A percentile compares a stretch with the other conserved stretches of the same genome.
Conservation (phyloP, 768 basidiomycete species). For the Lanmaoa rubissima region DNA sequence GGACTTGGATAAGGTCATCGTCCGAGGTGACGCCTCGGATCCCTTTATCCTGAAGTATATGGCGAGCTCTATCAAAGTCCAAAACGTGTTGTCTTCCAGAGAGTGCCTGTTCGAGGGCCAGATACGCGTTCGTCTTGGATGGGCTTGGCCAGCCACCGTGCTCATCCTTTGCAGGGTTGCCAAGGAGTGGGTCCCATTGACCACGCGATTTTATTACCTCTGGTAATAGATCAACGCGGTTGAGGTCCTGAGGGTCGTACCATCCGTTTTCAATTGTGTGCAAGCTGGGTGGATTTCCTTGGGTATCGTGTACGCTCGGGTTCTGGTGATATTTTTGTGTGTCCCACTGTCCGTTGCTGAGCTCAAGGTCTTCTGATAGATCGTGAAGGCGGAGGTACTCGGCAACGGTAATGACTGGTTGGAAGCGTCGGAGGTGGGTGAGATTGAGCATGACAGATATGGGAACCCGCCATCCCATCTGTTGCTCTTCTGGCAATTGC, state of each 20-base stretch:
- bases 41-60: slow-evolving; percentile 12
- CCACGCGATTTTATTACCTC: slow-evolving; percentile 33
- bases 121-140: slow-evolving; percentile 19
- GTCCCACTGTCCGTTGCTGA: slow-evolving; percentile 40
- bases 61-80: slow-evolving; percentile 24
- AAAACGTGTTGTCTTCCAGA: slow-evolving; percentile 20
- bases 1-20: slow-evolving; percentile 27
- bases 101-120: slow-evolving; percentile 17
- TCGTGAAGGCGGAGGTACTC: slow-evolving; percentile 44
- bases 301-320: slow-evolving; percentile 27
- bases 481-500: slow-evolving; percentile 34
- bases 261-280: slow-evolving; percentile 38
- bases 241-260: slow-evolving; percentile 38
- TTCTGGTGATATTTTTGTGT: slow-evolving; percentile 33
- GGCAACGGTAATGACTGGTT: slow-evolving; percentile 41
- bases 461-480: slow-evolving; percentile 37
- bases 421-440: slow-evolving; percentile 36
- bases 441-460: slow-evolving; percentile 43
- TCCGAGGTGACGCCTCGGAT: slow-evolving; percentile 23
- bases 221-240: slow-evolving; percentile 39
- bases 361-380: slow-evolving; percentile 34
- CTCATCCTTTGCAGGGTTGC: slow-evolving; percentile 11
- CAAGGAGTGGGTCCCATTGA: slow-evolving; percentile 24
- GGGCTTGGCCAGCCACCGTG: slow-evolving; percentile 25
- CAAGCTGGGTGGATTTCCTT: slow-evolving; percentile 25